Evolutionary conservation across 2,329 filamentous ascomycete genomes (phyloP).

Genomic region (Hypocrella siamensis): DNA sequence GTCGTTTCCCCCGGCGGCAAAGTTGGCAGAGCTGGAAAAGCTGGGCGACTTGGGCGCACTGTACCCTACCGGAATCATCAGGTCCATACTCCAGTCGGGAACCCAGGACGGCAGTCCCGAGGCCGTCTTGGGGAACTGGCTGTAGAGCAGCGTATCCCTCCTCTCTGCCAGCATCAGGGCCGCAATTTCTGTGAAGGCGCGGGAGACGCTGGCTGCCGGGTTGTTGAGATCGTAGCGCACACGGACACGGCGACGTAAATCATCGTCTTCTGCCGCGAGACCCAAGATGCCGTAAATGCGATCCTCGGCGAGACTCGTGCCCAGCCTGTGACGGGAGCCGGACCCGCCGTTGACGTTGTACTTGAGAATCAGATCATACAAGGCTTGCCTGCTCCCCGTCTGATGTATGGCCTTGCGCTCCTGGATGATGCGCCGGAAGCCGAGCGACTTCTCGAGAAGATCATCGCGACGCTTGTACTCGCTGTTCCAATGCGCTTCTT

Average conservation of each 20-base stretch:
- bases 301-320: slow-evolving; percentile 13
- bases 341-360: slow-evolving; percentile 12
- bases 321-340: slow-evolving; percentile 9
- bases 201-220: background rate
- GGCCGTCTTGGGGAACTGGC: slow-evolving; percentile 11
- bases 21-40: too few relatives aligned
- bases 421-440: slow-evolving; percentile 11
- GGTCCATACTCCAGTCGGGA: slow-evolving; percentile 17
- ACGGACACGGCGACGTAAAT: slow-evolving; percentile 3
- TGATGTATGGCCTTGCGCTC: slow-evolving; percentile 15
- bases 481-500: slow-evolving; percentile 2
- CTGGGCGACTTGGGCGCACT: slow-evolving; percentile 6
- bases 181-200: slow-evolving; percentile 9
- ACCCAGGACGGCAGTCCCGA: slow-evolving; percentile 16
- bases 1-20: slow-evolving; percentile 9
- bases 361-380: slow-evolving; percentile 13
- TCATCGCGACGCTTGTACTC: slow-evolving; percentile 7
- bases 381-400: slow-evolving; percentile 3
- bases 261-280: slow-evolving; percentile 10
- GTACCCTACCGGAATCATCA: slow-evolving; percentile 12
- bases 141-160: slow-evolving; percentile 14
- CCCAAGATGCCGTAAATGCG: slow-evolving; percentile 17
- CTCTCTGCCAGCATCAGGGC: slow-evolving; percentile 9
- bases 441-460: slow-evolving; percentile 8
- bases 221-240: slow-evolving; percentile 5